Conservation (phyloP, 1,284 basidiomycete genomes). For the Ceratobasidium papillatum region DNA sequence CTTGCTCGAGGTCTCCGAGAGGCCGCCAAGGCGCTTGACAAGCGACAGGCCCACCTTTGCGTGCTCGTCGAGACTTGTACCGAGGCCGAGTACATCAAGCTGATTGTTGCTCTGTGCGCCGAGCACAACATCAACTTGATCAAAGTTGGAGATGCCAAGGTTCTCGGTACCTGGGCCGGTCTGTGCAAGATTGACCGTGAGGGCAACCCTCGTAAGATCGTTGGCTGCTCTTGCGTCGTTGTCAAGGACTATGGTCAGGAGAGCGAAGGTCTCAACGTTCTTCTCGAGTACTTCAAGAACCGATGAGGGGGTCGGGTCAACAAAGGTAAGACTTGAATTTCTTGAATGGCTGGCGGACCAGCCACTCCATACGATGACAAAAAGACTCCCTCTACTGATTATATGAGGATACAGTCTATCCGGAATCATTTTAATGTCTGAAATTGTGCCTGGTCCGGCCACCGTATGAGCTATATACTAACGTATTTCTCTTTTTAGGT, state of each 20-base stretch:
- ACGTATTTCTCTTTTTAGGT: not conserved
- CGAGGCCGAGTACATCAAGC: slow-evolving; percentile 99
- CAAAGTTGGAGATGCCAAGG: slow-evolving; percentile 97
- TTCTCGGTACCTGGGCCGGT: slow-evolving; percentile 97
- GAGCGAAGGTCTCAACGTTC: slow-evolving; percentile 94
- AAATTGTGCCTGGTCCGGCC: slow-evolving; percentile 49
- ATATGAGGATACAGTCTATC: slow-evolving; percentile 78
- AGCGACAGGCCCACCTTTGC: slow-evolving; percentile 98
- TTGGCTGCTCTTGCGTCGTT: slow-evolving; percentile 96
- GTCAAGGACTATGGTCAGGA: slow-evolving; percentile 98
- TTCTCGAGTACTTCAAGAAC: slow-evolving; percentile 97
- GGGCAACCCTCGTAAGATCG: slow-evolving; percentile 97
- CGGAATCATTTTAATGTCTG: slow-evolving; percentile 85
- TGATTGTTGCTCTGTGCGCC: slow-evolving; percentile 98
- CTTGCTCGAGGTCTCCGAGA: slow-evolving; percentile 98
- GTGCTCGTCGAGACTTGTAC: slow-evolving; percentile 99
- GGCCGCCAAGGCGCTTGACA: slow-evolving; percentile 97
- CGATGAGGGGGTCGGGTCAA: slow-evolving; percentile 62
- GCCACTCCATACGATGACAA: slow-evolving; percentile 66
- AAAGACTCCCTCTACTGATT: slow-evolving; percentile 88
- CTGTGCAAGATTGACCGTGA: slow-evolving; percentile 99
- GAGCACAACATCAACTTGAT: slow-evolving; percentile 99
- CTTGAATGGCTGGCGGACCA: not conserved
- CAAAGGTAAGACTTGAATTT: slow-evolving; percentile 21
- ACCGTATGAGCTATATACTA: not conserved